A percentile compares a stretch with the other conserved stretches of the same genome.
These are phyloP conservation scores for Luffa acutangula DNA, from an alignment of 306 rosid genomes.

Conservation along the genomic window DNA sequence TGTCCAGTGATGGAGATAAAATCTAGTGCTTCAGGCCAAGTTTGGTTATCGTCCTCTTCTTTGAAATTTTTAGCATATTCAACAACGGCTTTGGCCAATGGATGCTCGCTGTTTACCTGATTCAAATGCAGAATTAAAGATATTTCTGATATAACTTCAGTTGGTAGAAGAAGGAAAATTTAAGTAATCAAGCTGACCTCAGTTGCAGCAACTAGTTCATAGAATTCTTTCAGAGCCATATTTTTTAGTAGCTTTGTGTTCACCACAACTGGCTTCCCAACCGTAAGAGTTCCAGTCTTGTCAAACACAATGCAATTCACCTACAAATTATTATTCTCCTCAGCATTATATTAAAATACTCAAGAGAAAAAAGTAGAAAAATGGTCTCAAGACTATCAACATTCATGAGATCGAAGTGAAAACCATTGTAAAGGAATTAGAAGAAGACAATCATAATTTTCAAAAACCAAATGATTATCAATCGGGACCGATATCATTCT, in stretches of 20 bases:
- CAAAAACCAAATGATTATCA: no score
- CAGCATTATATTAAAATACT: neutral
- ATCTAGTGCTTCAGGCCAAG: constrained; percentile 51
- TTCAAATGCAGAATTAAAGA: constrained; percentile 3
- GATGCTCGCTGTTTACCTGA: constrained; percentile 83
- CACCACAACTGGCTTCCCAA: constrained; percentile 69
- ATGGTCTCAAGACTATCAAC: neutral
- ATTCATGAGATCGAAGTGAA: neutral
- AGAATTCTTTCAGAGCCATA: constrained; percentile 33
- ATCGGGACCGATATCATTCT: neutral
- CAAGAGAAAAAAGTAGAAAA: neutral
- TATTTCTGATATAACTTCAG: neutral
- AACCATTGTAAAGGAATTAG: no score
- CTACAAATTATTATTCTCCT: constrained; percentile 19
- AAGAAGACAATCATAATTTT: no score
- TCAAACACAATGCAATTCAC: constrained; percentile 79
- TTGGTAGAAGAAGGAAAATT: neutral
- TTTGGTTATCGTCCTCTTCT: constrained; percentile 31
- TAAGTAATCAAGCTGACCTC: constrained; percentile 32
- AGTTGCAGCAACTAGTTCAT: constrained; percentile 59
- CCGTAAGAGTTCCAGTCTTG: constrained; percentile 86
- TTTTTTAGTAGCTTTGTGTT: constrained; percentile 36
- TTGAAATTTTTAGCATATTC: constrained; percentile 49
- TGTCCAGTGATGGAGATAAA: constrained; percentile 65
- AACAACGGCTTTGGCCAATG: constrained; percentile 71